phyloP scores from a whole-genome alignment of 1,284 basidiomycete genomes.

The Ganoderma meredithae region DNA sequence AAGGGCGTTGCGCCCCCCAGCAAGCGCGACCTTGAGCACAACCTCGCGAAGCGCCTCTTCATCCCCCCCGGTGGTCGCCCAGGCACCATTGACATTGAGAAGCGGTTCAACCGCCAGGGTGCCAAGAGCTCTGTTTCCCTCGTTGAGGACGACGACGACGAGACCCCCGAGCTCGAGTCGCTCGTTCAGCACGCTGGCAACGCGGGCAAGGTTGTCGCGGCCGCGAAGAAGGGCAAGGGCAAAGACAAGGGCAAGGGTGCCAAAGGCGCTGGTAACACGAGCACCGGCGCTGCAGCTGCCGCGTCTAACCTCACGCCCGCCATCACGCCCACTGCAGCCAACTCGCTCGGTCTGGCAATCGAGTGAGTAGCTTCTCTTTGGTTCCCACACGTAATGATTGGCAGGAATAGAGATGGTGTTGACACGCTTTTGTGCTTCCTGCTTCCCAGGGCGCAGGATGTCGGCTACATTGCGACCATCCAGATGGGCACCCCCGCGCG shows the following conservation, averaged over 20 bases:
- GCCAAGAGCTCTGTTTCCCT: conserved; percentile 19
- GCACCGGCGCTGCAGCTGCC: conserved; percentile 43
- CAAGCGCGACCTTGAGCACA: conserved; percentile 54
- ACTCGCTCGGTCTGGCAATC: conserved; percentile 79
- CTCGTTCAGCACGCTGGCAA: conserved; percentile 21
- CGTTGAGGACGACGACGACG: conserved; percentile 20
- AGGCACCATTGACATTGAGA: conserved; percentile 37
- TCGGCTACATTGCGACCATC: conserved; percentile 74
- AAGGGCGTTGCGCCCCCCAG: conserved; percentile 62
- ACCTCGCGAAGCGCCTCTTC: conserved; percentile 62
- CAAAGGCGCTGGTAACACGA: conserved; percentile 20
- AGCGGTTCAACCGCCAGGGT: conserved; percentile 47
- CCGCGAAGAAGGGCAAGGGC: conserved; percentile 21
- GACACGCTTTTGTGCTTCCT: not conserved
- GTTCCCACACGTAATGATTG: not conserved
- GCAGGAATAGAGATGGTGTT: conserved; percentile 1
- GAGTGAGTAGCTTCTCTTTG: conserved; percentile 52
- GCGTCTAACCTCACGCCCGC: conserved; percentile 58
- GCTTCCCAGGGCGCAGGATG: conserved; percentile 48
- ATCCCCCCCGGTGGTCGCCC: conserved; percentile 35
- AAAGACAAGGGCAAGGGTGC: conserved; percentile 27
- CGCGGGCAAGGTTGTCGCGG: not conserved
- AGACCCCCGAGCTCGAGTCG: conserved; percentile 9
- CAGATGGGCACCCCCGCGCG: conserved; percentile 82
- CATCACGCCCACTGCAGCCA: conserved; percentile 55